Evolutionary conservation across 306 rosid species (phyloP), one percentile per base, ranked within the genome.

Genomic region (Prunus padus): DNA sequence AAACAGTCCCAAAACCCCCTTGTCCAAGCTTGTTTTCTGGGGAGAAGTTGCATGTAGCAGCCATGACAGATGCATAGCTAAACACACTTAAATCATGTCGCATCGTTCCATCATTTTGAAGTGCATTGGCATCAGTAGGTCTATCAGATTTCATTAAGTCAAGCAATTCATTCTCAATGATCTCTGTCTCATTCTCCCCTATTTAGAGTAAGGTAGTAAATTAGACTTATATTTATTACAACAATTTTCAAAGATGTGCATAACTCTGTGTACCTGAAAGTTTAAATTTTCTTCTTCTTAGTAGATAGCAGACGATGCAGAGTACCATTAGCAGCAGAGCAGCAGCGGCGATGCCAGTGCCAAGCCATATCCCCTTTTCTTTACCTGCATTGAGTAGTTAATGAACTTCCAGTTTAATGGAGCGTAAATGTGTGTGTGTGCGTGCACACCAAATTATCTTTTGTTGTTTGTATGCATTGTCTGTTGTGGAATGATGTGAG

Each of bases 21-120:
- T 80, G 67, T 64, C 82, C 82, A 26, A 84, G 67, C 45, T 30
- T 51, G 63, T 77, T 80, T 65, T 30, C 72, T 4, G 31, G 31
- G 0, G 80, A 64, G 72, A 84, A 80, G 4, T 42, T 77, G 25
- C 66, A 26, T 22, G 87, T 84, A 9, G 76, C 87, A 8, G 23
- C 75, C 37, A 47, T 64, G 42, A 37, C 46, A 80, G 44, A 61
- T 73, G 45, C 28, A 60, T 44, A 59, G 42, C 68, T 60, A 18
- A 60, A 46, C 19, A 73, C 20, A 1, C 30, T 60, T 25, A 73
- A 59, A 55, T 62, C 16, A 57, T 57, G 64, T 23, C 16, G 11
- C 63, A 23, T 57, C 7, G 23, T 57, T 57, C 30, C 64, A 62
- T 63, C 67, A 45, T 68, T 50, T 59, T 55, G 26, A n/a, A 20